Evolutionary conservation across 441 rosid species (phyloP).

Genomic region (Adansonia madagascariensis): DNA sequence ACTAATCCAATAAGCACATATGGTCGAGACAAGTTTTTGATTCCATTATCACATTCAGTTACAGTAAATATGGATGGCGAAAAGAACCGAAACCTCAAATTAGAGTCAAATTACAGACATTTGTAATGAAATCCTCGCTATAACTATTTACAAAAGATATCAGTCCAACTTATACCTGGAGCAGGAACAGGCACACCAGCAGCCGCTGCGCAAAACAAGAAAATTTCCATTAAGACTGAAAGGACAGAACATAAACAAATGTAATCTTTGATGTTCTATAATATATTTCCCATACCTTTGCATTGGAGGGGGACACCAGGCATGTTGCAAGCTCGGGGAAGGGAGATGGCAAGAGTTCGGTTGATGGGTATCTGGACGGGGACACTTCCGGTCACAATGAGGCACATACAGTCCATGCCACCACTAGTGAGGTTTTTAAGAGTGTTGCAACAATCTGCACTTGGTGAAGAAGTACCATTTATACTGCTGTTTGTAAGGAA

Average conservation of each 20-base stretch:
- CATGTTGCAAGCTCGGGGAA: conserved; percentile 90
- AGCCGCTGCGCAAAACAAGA: conserved; percentile 52
- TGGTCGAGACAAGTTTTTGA: too few relatives aligned
- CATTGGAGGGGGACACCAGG: conserved; percentile 81
- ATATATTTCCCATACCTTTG: conserved; percentile 51
- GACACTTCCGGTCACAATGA: conserved; percentile 58
- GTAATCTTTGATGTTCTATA: too few relatives aligned
- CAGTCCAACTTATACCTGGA: conserved; percentile 51
- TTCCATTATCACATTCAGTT: neutral
- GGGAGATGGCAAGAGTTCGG: conserved; percentile 75
- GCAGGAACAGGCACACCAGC: conserved; percentile 66
- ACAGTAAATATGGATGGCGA: too few relatives aligned
- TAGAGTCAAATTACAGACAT: neutral
- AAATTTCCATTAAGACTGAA: neutral
- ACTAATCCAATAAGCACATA: neutral
- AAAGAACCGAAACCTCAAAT: too few relatives aligned
- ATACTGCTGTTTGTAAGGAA: conserved; percentile 64
- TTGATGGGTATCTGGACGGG: conserved; percentile 77
- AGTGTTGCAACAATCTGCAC: conserved; percentile 62
- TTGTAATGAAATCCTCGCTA: neutral
- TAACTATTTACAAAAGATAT: neutral
- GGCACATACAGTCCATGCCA: conserved; percentile 74
- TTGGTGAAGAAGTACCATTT: conserved; percentile 59
- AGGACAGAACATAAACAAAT: neutral
- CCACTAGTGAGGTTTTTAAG: conserved; percentile 59